phyloP scores from a whole-genome alignment of 306 rosid genomes.

The Corylus heterophylla region DNA sequence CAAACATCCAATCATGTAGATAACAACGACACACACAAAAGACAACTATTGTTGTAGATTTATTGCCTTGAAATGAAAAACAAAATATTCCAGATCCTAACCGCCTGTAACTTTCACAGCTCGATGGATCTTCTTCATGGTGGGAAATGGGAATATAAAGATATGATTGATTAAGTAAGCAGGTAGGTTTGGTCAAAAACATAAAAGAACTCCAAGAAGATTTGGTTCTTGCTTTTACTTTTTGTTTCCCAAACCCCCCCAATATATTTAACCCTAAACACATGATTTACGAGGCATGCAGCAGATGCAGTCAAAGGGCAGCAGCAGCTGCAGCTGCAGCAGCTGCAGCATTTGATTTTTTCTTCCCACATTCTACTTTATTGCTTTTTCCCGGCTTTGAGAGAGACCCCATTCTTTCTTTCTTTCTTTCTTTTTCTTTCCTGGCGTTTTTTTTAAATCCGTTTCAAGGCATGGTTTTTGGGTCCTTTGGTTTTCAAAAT shows the following conservation, averaged over 20 bases:
- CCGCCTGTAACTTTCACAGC: slow-evolving; percentile 10
- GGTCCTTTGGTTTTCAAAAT: slow-evolving; percentile 52
- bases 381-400: slow-evolving; percentile 52
- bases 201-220: slow-evolving; percentile 56
- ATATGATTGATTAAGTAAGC: background rate
- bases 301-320: slow-evolving; percentile 53
- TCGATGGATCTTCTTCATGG: background rate
- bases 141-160: background rate
- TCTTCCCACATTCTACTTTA: slow-evolving; percentile 16
- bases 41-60: background rate
- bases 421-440: slow-evolving; percentile 14
- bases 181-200: slow-evolving; percentile 5
- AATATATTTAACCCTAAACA: slow-evolving; percentile 18
- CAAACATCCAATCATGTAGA: background rate
- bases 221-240: slow-evolving; percentile 67
- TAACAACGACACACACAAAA: background rate
- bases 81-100: slow-evolving; percentile 5
- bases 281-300: slow-evolving; percentile 62
- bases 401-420: slow-evolving; percentile 28
- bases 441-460: slow-evolving; percentile 14
- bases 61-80: background rate
- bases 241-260: slow-evolving; percentile 53
- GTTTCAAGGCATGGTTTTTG: slow-evolving; percentile 34
- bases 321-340: too few relatives aligned
- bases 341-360: slow-evolving; percentile 25